These are phyloP conservation scores for Tripterygium wilfordii DNA, from an alignment of 177 flowering plant species.

Conservation along the genomic window DNA sequence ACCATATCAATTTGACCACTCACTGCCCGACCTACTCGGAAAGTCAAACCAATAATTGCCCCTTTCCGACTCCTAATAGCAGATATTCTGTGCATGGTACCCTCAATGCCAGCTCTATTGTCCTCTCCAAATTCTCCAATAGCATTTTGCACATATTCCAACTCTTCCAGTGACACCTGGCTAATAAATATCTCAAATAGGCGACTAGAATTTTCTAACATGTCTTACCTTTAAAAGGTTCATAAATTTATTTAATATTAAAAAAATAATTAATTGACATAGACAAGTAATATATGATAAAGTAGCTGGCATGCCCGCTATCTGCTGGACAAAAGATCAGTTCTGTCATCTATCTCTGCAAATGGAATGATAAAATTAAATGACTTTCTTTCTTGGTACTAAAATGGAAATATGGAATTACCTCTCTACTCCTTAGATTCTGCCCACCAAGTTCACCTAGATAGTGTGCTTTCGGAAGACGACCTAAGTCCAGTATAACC, in stretches of 20 bases:
- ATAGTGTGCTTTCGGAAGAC: conserved; percentile 63
- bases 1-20: conserved; percentile 68
- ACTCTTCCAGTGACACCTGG: conserved; percentile 59
- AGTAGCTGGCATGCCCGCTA: too few species aligned
- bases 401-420: conserved; percentile 7
- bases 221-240: too few species aligned
- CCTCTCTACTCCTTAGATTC: conserved; percentile 51
- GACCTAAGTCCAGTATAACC: conserved; percentile 76
- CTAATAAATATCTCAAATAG: conserved; percentile 12
- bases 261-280: too few species aligned
- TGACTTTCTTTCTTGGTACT: not conserved
- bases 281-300: not conserved
- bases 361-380: not conserved
- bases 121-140: conserved; percentile 71
- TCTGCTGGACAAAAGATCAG: too few species aligned
- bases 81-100: conserved; percentile 72
- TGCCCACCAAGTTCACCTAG: conserved; percentile 48
- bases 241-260: too few species aligned
- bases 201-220: conserved; percentile 1
- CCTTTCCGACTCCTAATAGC: conserved; percentile 65
- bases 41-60: conserved; percentile 60
- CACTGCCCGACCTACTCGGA: conserved; percentile 70
- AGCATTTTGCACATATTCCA: conserved; percentile 60
- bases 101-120: conserved; percentile 75
- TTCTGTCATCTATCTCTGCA: too few species aligned